phyloP scores from a whole-genome alignment of 164 flowering plant species.

The Macadamia tetraphylla region DNA sequence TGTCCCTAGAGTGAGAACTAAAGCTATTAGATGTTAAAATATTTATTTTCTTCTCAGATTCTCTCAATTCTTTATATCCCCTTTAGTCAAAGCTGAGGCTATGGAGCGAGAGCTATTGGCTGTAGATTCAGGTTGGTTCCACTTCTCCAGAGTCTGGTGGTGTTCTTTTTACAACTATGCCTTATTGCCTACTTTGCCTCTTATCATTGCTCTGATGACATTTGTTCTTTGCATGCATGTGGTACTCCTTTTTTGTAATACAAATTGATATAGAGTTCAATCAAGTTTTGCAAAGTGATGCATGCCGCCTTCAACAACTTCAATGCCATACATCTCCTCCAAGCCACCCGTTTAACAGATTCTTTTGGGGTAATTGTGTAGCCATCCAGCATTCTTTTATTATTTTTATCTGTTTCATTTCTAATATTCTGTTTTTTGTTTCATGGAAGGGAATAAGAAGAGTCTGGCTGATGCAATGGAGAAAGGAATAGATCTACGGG shows the following conservation, averaged over 20 bases:
- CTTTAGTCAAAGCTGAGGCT: conserved; percentile 85
- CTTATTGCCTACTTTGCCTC: background rate
- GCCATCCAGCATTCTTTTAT: background rate
- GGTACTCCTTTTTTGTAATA: conserved; percentile 7
- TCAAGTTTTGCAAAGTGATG: conserved; percentile 89
- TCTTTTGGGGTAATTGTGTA: conserved; percentile 75
- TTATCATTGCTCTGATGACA: conserved; percentile 9
- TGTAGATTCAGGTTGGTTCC: conserved; percentile 83
- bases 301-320: conserved; percentile 95
- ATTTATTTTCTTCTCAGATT: conserved; percentile 45
- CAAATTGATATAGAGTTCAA: conserved; percentile 59
- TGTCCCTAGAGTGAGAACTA: background rate
- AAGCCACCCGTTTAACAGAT: conserved; percentile 77
- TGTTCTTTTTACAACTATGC: background rate
- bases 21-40: conserved; percentile 1
- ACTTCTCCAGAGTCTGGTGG: background rate
- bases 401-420: background rate
- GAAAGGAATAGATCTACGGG: conserved; percentile 74
- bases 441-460: conserved; percentile 72
- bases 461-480: conserved; percentile 90
- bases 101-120: conserved; percentile 97
- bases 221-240: conserved; percentile 7
- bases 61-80: conserved; percentile 92
- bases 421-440: conserved; percentile 7
- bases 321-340: conserved; percentile 83